phyloP scores from a whole-genome alignment of 371 early-diverging fungal species.

The Synchytrium microbalum region DNA sequence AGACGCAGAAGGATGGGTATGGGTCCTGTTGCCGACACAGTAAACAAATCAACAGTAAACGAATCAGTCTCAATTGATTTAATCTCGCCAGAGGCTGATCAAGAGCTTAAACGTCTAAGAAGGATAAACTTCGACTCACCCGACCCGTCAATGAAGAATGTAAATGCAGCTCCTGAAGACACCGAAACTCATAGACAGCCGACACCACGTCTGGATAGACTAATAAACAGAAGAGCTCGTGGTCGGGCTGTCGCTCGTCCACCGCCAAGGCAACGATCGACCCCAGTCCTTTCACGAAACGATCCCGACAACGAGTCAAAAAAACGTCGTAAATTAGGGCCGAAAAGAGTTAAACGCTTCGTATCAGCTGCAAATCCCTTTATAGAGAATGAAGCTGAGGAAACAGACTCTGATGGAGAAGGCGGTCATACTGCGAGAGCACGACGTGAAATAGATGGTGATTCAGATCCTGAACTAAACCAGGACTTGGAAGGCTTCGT shows the following conservation, averaged over 20 bases:
- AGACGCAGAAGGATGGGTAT: neutral
- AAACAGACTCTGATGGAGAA: conserved; percentile 1
- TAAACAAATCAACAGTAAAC: neutral
- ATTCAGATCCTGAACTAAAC: neutral
- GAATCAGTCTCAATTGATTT: neutral
- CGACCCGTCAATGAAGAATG: neutral
- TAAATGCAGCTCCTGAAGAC: neutral
- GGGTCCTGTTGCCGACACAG: neutral
- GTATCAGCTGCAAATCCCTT: conserved; percentile 1
- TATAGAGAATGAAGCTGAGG: neutral
- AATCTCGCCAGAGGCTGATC: neutral
- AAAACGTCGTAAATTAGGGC: neutral
- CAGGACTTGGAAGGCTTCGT: neutral
- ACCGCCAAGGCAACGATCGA: neutral
- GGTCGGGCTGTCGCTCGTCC: neutral
- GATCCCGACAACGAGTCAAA: too few relatives aligned
- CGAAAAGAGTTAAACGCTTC: neutral
- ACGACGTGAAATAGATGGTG: conserved; percentile 1
- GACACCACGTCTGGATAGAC: neutral
- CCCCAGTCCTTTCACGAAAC: neutral
- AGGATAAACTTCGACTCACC: neutral
- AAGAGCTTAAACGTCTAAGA: neutral
- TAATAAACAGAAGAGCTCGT: neutral
- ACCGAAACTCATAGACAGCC: neutral
- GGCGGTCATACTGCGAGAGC: neutral